phyloP scores from a whole-genome alignment of 768 basidiomycete genomes.

The Scleroderma bovista region DNA sequence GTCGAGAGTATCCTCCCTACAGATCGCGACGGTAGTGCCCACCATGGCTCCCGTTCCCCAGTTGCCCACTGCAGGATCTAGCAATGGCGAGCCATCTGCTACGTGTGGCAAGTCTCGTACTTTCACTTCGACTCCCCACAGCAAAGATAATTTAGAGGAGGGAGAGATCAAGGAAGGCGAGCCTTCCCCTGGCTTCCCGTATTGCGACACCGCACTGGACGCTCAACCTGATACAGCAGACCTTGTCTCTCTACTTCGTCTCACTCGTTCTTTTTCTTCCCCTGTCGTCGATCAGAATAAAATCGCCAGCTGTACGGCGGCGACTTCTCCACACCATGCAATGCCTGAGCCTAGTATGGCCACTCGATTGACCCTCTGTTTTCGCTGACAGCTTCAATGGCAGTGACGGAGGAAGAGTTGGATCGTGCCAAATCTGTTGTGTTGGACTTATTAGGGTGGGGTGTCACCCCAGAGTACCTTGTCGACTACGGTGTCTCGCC shows the following conservation, averaged over 20 bases:
- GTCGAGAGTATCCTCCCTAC: no score
- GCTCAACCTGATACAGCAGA: no score
- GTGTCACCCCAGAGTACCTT: constrained; percentile 45
- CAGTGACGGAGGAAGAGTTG: constrained; percentile 40
- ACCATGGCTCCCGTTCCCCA: no score
- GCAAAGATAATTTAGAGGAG: constrained; percentile 11
- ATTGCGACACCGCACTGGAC: background rate
- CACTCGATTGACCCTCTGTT: background rate
- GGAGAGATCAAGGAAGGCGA: constrained; percentile 18
- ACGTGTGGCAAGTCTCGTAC: no score
- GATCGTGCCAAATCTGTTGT: constrained; percentile 41
- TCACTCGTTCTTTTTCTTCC: no score
- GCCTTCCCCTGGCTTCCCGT: background rate
- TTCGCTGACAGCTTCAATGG: background rate
- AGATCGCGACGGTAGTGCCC: no score
- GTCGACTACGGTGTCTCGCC: constrained; percentile 40
- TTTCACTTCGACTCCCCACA: background rate
- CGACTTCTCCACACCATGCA: no score
- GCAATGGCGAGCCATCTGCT: no score
- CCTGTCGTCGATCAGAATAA: background rate
- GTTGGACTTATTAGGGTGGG: constrained; percentile 54
- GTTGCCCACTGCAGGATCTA: no score
- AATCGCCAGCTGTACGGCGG: background rate
- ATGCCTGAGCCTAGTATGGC: constrained; percentile 7
- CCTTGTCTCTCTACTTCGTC: no score